These are phyloP conservation scores for Capsicum rhomboideum DNA, from an alignment of 257 asterid genomes.

Conservation along the genomic window DNA sequence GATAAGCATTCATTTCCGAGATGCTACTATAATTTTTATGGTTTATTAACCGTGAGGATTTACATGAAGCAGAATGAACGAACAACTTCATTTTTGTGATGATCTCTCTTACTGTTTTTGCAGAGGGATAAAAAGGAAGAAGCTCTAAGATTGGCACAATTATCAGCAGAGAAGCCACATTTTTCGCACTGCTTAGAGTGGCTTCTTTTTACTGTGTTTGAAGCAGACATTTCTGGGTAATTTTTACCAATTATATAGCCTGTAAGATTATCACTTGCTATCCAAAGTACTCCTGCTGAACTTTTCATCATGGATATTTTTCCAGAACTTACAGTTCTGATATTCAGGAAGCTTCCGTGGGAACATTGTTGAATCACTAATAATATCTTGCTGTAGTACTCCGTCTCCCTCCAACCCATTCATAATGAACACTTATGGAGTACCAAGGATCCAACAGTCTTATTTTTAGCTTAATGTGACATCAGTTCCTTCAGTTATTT, in stretches of 20 bases:
- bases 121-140: slow-evolving; percentile 96
- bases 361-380: not conserved
- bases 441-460: not conserved
- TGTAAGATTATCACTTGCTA: not conserved
- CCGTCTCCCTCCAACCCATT: not conserved
- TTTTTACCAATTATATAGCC: not conserved
- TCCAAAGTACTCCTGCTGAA: not conserved
- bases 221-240: slow-evolving; percentile 94
- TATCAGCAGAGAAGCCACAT: slow-evolving; percentile 98
- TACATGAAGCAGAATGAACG: not conserved
- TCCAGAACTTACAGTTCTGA: not conserved
- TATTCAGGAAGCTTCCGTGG: not conserved
- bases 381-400: not conserved
- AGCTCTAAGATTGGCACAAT: slow-evolving; percentile 85
- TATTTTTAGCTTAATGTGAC: not conserved
- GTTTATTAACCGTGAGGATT: not conserved
- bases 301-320: not conserved
- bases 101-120: slow-evolving; percentile 19
- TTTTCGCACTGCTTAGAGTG: slow-evolving; percentile 98
- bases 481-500: not conserved
- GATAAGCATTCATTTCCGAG: not conserved
- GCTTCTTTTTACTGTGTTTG: slow-evolving; percentile 98
- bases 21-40: not conserved
- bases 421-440: not conserved
- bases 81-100: slow-evolving; percentile 2